Base-by-base conservation (phyloP, 2,329 filamentous ascomycete species). In the Microsporum ferrugineum region DNA sequence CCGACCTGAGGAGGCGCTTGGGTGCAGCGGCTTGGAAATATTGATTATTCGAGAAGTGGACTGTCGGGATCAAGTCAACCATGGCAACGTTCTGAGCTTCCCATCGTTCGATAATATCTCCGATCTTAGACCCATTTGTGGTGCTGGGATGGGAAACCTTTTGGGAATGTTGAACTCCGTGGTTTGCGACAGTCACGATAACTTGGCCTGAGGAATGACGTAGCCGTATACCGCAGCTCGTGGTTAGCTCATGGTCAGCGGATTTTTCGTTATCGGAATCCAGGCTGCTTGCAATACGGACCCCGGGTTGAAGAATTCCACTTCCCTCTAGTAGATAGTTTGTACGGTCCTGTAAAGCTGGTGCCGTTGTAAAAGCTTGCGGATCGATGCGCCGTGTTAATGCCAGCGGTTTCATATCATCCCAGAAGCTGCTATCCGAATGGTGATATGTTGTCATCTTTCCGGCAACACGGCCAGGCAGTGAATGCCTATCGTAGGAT, bases 361-460 rank as follows among this genome's bases (percentile, higher is more conserved):
- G 29, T 4, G 10, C 6, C 29, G 7, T 31, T n/a, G 5, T 27
- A 14, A 12, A 33, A 5, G 7, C 6, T 6, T 5, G 27, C 8
- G 27, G 29, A 7, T 53, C 27, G 49, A 53, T 34, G 10, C 27
- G 49, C 27, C 31, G 7, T 53, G n/a, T n/a, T 34, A 53, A 33
- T n/a, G 0, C 12, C 4, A n/a, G 27, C 45, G 6, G 14, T 29
- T 58, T 3, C 2, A 31, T 12, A 8, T 58, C 57, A 6, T 58
- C 43, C 57, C 57, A 58, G 23, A 45, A 58, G 12, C 31, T 17
- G 5, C 6, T 34, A 17, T 4, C 17, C 27, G 57, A 58, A 27
- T 58, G 57, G 33, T 58, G 38, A 12, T 58, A 58, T 27, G 36
- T 43, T 3, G 57, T 58, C 2, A 23, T 33, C 31, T 58, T 58